Evolutionary conservation across 352 stramenopile species (phyloP).

Genomic region (Peronosclerospora sorghi): DNA sequence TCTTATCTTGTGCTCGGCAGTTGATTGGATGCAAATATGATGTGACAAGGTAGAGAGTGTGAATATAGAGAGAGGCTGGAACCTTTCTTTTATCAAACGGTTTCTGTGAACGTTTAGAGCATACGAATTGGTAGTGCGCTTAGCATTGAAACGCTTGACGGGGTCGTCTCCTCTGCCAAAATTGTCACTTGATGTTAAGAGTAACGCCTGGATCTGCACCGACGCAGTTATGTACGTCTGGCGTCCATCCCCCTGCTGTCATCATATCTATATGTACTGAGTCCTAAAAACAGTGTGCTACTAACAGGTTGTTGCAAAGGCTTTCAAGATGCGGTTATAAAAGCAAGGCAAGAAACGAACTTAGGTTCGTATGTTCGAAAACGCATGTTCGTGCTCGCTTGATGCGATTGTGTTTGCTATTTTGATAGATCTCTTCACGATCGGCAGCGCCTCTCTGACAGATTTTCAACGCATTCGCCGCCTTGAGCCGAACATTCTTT

Average conservation of each 20-base stretch:
- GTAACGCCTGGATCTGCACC: conserved; percentile 63
- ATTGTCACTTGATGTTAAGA: conserved; percentile 38
- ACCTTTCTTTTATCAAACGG: neutral
- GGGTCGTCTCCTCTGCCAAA: conserved; percentile 29
- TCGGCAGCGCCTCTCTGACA: conserved; percentile 61
- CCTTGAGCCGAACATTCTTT: conserved; percentile 28
- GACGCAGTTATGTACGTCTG: conserved; percentile 58
- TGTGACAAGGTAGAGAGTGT: conserved; percentile 33
- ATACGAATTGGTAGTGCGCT: conserved; percentile 49
- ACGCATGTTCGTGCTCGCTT: no score
- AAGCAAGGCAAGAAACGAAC: conserved; percentile 28
- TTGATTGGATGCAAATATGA: conserved; percentile 59
- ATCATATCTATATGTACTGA: no score
- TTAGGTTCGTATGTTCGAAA: conserved; percentile 49
- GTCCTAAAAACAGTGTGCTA: conserved; percentile 37
- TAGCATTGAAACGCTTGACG: conserved; percentile 39
- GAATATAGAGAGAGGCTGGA: neutral
- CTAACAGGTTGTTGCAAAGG: conserved; percentile 44
- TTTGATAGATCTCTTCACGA: conserved; percentile 44
- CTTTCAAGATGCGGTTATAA: conserved; percentile 39
- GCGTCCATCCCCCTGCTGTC: neutral
- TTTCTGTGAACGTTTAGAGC: conserved; percentile 15
- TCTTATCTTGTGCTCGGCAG: conserved; percentile 47
- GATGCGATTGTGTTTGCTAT: neutral
- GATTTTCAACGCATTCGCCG: conserved; percentile 55